Conservation (phyloP, 208 protist genomes). For the Acanthamoeba lenticulata region DNA sequence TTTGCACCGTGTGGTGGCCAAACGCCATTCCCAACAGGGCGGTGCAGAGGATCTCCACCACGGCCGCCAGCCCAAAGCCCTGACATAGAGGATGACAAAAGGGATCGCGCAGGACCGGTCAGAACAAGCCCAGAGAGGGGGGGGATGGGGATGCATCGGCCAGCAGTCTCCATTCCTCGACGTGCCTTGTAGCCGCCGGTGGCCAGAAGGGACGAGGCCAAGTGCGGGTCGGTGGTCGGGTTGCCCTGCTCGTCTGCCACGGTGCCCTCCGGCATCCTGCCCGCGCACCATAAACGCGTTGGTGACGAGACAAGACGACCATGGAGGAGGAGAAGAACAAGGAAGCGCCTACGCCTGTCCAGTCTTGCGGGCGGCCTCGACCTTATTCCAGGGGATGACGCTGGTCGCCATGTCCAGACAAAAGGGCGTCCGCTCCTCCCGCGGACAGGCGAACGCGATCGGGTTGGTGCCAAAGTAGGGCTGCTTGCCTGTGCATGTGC, state of each 20-base stretch:
- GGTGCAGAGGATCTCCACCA: slow-evolving; percentile 9
- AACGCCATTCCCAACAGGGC: slow-evolving; percentile 20
- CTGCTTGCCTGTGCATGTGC: not conserved
- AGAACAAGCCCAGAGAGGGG: too few relatives aligned
- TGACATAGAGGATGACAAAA: not conserved
- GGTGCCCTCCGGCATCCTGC: not conserved
- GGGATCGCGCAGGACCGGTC: too few relatives aligned
- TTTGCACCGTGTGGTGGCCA: slow-evolving; percentile 21
- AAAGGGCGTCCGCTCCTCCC: not conserved
- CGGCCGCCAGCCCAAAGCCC: not conserved
- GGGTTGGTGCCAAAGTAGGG: slow-evolving; percentile 41
- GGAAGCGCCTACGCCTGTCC: not conserved
- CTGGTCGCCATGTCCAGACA: slow-evolving; percentile 37
- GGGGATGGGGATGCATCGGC: too few relatives aligned
- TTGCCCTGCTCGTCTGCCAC: not conserved
- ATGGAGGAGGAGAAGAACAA: not conserved
- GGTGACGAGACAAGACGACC: not conserved
- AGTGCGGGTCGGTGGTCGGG: not conserved
- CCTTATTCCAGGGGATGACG: slow-evolving; percentile 46
- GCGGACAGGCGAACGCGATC: slow-evolving; percentile 17
- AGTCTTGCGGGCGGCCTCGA: slow-evolving; percentile 15
- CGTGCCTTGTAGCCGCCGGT: slow-evolving; percentile 16
- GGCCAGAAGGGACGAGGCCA: not conserved
- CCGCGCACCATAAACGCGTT: too few relatives aligned
- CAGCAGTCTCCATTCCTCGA: too few relatives aligned